A percentile compares a stretch with the other conserved stretches of the same genome.
Conservation (phyloP, 1,284 basidiomycete species). For the Pterulicium gracile region DNA sequence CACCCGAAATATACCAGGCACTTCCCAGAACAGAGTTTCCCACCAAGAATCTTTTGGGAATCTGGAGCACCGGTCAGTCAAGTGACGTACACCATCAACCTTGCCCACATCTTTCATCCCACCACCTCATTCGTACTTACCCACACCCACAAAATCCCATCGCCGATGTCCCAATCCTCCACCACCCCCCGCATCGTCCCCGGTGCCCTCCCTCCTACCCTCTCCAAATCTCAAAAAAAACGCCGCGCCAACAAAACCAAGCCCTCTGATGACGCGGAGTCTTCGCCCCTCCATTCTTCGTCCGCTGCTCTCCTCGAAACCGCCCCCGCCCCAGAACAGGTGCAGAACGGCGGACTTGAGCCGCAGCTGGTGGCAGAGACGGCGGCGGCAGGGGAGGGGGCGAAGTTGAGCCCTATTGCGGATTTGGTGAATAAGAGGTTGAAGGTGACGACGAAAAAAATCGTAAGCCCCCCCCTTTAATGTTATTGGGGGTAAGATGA, state of each 20-base stretch:
- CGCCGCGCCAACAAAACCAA: slow-evolving; percentile 71
- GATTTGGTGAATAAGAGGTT: slow-evolving; percentile 72
- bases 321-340: slow-evolving; percentile 34
- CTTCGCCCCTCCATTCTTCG: slow-evolving; percentile 33
- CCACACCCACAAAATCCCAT: too few species aligned
- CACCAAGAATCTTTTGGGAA: too few species aligned
- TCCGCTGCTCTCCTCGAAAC: slow-evolving; percentile 38
- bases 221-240: slow-evolving; percentile 45
- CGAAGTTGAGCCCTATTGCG: slow-evolving; percentile 56
- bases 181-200: slow-evolving; percentile 50
- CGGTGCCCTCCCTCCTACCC: slow-evolving; percentile 55
- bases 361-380: slow-evolving; percentile 35
- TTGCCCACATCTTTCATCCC: too few species aligned
- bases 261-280: slow-evolving; percentile 29
- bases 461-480: slow-evolving; percentile 64
- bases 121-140: too few species aligned
- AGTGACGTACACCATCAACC: too few species aligned
- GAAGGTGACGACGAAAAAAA: slow-evolving; percentile 72
- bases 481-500: too few species aligned
- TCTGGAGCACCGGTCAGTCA: too few species aligned
- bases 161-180: slow-evolving; percentile 38
- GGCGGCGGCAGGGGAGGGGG: slow-evolving; percentile 28
- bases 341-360: slow-evolving; percentile 35
- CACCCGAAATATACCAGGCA: too few species aligned
- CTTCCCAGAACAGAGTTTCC: too few species aligned